These are phyloP conservation scores for Kitagawia praeruptora DNA, from an alignment of 129 eudicot genomes.

Conservation along the genomic window DNA sequence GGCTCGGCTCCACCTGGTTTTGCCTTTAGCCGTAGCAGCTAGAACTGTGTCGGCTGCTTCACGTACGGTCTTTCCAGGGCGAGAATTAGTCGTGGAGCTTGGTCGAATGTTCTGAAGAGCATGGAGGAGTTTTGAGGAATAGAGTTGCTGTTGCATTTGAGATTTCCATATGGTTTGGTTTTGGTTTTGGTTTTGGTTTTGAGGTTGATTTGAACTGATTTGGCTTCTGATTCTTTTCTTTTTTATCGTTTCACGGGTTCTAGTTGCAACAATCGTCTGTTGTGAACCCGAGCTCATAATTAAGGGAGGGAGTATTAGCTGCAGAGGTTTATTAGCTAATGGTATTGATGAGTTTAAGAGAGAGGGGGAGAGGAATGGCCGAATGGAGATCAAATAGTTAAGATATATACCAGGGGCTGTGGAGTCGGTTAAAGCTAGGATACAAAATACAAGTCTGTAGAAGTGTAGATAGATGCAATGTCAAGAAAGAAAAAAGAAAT, in stretches of 20 bases:
- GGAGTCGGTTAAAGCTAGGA: neutral
- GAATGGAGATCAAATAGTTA: neutral
- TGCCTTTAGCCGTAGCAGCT: constrained; percentile 71
- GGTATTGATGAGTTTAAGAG: neutral
- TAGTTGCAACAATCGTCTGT: constrained; percentile 6
- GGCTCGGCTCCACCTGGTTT: constrained; percentile 91
- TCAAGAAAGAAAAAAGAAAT: neutral
- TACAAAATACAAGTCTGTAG: neutral
- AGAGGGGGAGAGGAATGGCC: neutral
- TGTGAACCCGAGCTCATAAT: constrained; percentile 18
- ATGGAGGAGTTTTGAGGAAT: constrained; percentile 64
- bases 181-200: constrained; percentile 14
- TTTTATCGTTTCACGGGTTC: constrained; percentile 37
- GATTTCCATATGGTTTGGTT: constrained; percentile 49
- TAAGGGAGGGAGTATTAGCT: neutral
- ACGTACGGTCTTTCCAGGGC: constrained; percentile 50
- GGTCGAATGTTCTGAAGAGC: constrained; percentile 68
- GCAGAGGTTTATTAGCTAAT: neutral
- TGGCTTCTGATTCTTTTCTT: constrained; percentile 40
- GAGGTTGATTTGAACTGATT: constrained; percentile 1
- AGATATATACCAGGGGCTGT: neutral
- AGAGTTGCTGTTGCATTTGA: constrained; percentile 60
- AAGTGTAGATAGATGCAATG: neutral
- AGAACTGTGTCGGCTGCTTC: constrained; percentile 73
- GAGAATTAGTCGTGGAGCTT: constrained; percentile 13